phyloP scores from a whole-genome alignment of 2,329 filamentous ascomycete species.

The Neonectria punicea region DNA sequence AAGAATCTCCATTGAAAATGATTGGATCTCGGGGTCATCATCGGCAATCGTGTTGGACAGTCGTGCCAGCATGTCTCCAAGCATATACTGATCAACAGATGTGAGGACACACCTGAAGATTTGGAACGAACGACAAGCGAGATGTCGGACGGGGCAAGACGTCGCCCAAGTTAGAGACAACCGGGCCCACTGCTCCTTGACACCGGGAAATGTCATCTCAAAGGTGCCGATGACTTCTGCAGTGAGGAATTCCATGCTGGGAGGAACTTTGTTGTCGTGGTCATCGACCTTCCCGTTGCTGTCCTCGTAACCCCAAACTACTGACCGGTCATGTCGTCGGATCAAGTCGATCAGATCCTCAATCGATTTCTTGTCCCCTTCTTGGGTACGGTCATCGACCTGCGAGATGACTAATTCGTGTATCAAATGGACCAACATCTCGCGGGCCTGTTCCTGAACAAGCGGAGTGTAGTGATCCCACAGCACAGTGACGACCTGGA shows the following conservation, averaged over 20 bases:
- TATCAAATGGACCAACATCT: constrained; percentile 97
- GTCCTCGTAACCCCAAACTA: constrained; percentile 95
- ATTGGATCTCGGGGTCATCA: constrained; percentile 92
- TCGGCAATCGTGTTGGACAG: constrained; percentile 97
- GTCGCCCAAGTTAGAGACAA: constrained; percentile 95
- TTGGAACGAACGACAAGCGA: constrained; percentile 97
- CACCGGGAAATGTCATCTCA: constrained; percentile 81
- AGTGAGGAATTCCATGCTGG: constrained; percentile 87
- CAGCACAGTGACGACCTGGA: constrained; percentile 91
- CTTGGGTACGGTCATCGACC: constrained; percentile 75
- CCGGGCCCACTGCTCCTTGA: constrained; percentile 92
- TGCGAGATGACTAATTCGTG: constrained; percentile 89
- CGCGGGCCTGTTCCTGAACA: constrained; percentile 94
- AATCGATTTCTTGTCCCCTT: constrained; percentile 75
- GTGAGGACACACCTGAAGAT: constrained; percentile 95
- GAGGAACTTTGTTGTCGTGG: constrained; percentile 81
- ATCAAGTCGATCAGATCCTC: constrained; percentile 91
- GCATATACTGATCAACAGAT: constrained; percentile 90
- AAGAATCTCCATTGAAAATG: constrained; percentile 97
- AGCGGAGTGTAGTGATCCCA: constrained; percentile 98
- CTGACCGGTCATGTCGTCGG: constrained; percentile 82
- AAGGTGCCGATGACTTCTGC: constrained; percentile 87
- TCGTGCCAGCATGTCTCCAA: constrained; percentile 94
- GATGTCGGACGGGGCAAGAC: constrained; percentile 91
- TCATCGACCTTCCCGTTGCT: constrained; percentile 82